These are phyloP conservation scores for Neonectria neomacrospora DNA, from an alignment of 2,329 filamentous ascomycete species.

Conservation along the genomic window DNA sequence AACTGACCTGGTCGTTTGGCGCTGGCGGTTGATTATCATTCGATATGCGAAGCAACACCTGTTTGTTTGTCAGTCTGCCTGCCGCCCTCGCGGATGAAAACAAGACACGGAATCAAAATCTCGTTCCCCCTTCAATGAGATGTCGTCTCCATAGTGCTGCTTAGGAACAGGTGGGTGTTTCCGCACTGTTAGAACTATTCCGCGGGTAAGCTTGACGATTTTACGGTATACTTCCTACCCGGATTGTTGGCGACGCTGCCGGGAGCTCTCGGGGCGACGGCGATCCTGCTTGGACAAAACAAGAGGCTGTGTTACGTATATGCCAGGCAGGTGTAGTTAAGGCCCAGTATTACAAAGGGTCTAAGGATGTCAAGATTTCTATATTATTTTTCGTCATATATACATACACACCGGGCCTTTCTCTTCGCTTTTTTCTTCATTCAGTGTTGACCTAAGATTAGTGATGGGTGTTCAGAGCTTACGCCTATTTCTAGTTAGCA, in stretches of 20 bases:
- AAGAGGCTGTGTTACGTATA: slow-evolving; percentile 35
- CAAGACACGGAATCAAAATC: slow-evolving; percentile 24
- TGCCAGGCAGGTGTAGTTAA: slow-evolving; percentile 24
- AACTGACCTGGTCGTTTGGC: slow-evolving; percentile 46
- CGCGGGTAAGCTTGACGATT: slow-evolving; percentile 22
- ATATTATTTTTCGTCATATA: slow-evolving; percentile 36
- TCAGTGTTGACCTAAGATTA: background rate
- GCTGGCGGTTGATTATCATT: slow-evolving; percentile 46
- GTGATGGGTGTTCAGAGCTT: slow-evolving; percentile 2
- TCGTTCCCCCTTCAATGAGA: slow-evolving; percentile 12
- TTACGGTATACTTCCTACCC: slow-evolving; percentile 21
- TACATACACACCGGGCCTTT: slow-evolving; percentile 31
- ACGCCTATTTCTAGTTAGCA: background rate
- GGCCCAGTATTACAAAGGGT: slow-evolving; percentile 21
- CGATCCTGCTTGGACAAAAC: slow-evolving; percentile 28
- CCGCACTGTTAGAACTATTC: slow-evolving; percentile 16
- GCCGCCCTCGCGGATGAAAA: slow-evolving; percentile 27
- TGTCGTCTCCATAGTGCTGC: background rate
- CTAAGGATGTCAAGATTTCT: slow-evolving; percentile 31
- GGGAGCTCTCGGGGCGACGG: slow-evolving; percentile 20
- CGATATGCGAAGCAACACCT: slow-evolving; percentile 41
- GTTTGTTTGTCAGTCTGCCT: slow-evolving; percentile 28
- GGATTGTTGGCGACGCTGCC: slow-evolving; percentile 15
- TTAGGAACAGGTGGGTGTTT: slow-evolving; percentile 10
- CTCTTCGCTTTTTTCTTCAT: background rate